phyloP scores from a whole-genome alignment of 345 rosid genomes.

The Moricandia arvensis region DNA sequence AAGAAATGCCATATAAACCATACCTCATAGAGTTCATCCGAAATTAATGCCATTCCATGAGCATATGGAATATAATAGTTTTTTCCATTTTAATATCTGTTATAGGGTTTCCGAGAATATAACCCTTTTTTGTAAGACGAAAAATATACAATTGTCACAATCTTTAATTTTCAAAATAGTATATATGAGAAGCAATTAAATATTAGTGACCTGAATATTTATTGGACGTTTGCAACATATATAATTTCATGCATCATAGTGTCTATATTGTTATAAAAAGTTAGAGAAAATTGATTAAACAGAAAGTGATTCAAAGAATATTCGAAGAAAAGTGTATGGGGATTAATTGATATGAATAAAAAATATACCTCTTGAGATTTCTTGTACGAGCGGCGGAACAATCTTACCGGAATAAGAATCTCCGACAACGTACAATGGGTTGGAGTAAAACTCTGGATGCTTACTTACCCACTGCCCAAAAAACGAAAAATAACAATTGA shows the following conservation, averaged over 20 bases:
- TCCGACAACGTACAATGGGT: constrained; percentile 52
- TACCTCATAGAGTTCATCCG: constrained; percentile 57
- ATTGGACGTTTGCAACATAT: constrained; percentile 23
- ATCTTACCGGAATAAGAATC: constrained; percentile 62
- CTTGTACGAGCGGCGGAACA: constrained; percentile 50
- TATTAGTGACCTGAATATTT: constrained; percentile 40
- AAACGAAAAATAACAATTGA: too few species aligned
- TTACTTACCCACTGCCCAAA: constrained; percentile 50
- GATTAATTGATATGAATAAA: not conserved
- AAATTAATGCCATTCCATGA: constrained; percentile 50
- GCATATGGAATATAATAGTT: constrained; percentile 43
- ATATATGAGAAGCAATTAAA: not conserved
- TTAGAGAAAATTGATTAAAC: not conserved
- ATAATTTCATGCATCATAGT: constrained; percentile 10
- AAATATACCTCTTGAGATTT: constrained; percentile 30
- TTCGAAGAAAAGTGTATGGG: not conserved
- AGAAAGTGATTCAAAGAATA: not conserved
- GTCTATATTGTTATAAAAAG: not conserved
- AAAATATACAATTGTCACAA: not conserved
- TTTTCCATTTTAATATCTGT: constrained; percentile 32
- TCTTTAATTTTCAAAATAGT: not conserved
- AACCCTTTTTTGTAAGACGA: constrained; percentile 37
- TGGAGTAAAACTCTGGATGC: constrained; percentile 52
- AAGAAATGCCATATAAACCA: not conserved
- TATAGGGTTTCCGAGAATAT: constrained; percentile 45